These are phyloP conservation scores for Hura crepitans DNA, from an alignment of 441 rosid genomes.

Conservation along the genomic window DNA sequence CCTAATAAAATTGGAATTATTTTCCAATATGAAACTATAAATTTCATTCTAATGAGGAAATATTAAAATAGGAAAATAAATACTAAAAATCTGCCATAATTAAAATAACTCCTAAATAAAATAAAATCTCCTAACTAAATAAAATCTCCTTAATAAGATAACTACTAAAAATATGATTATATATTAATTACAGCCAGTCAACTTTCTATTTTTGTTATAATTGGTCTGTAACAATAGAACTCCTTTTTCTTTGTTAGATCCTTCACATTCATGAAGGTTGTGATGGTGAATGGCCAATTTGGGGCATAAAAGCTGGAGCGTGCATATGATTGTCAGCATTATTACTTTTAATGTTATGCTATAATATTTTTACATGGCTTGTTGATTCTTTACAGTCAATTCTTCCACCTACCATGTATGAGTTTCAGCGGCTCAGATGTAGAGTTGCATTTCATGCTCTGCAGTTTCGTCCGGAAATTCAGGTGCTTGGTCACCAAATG, in stretches of 20 bases:
- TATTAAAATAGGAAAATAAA: no score
- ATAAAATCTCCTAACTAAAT: no score
- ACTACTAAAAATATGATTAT: no score
- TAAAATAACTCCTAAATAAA: no score
- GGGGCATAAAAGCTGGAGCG: background rate
- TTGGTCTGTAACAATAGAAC: no score
- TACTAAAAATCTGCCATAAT: no score
- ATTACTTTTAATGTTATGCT: background rate
- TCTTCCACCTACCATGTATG: slow-evolving; percentile 76
- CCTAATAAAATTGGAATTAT: no score
- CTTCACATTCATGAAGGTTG: background rate
- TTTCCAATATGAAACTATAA: no score
- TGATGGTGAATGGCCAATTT: slow-evolving; percentile 6
- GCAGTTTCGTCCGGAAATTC: slow-evolving; percentile 81
- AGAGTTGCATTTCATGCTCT: slow-evolving; percentile 96
- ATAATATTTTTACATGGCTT: slow-evolving; percentile 8
- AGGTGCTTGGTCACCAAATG: slow-evolving; percentile 67
- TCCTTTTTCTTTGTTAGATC: background rate
- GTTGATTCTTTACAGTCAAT: slow-evolving; percentile 52
- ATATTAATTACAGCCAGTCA: no score
- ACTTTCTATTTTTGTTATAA: no score
- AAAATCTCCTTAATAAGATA: no score
- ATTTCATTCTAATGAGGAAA: no score
- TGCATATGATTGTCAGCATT: background rate
- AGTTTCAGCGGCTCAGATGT: slow-evolving; percentile 92